Evolutionary conservation across 106 monocot genomes (phyloP).

Genomic region (Cymbidium sinense): DNA sequence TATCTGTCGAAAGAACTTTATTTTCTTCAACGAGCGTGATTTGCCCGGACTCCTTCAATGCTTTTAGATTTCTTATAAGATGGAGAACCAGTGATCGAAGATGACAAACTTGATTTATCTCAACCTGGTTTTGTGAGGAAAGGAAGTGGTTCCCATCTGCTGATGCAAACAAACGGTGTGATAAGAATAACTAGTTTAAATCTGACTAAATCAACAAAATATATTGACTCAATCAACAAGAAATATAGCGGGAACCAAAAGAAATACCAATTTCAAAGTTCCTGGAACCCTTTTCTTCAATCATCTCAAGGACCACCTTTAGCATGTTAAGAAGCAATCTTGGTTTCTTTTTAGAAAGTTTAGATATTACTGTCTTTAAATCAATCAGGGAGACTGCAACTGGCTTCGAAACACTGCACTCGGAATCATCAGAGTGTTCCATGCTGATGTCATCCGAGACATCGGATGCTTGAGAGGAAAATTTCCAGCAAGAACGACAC

Average conservation of each 20-base stretch:
- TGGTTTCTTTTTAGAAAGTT: constrained; percentile 52
- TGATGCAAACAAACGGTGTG: not conserved
- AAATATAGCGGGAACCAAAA: not conserved
- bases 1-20: constrained; percentile 14
- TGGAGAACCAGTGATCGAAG: constrained; percentile 53
- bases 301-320: constrained; percentile 51
- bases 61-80: constrained; percentile 53
- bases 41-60: constrained; percentile 36
- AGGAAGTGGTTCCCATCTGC: constrained; percentile 23
- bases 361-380: constrained; percentile 50
- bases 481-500: constrained; percentile 55
- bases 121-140: constrained; percentile 13
- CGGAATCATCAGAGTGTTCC: constrained; percentile 22
- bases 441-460: constrained; percentile 12
- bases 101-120: constrained; percentile 17
- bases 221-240: not conserved
- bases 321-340: constrained; percentile 56
- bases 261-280: constrained; percentile 26
- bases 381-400: constrained; percentile 14
- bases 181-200: no score
- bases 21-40: constrained; percentile 27
- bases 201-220: not conserved
- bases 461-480: constrained; percentile 28
- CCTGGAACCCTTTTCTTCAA: constrained; percentile 36
- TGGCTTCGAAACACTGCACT: constrained; percentile 9